phyloP scores from a whole-genome alignment of 176 grass and related monocot genomes.

The Themeda triandra region DNA sequence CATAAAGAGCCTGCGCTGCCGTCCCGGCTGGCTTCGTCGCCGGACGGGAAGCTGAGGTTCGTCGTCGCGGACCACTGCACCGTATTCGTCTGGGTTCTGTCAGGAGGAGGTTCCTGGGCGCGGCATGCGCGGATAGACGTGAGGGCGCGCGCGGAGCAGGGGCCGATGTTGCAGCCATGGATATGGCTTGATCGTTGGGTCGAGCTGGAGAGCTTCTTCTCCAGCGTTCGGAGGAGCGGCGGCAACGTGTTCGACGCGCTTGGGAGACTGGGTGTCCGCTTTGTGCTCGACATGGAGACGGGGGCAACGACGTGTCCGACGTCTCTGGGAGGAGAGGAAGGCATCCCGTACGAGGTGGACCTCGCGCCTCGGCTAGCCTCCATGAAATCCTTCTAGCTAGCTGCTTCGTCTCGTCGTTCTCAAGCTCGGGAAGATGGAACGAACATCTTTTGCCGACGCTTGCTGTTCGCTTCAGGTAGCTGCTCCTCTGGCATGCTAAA shows the following conservation, averaged over 20 bases:
- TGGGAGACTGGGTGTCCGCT: too few relatives aligned
- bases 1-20: not conserved
- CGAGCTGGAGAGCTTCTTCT: not conserved
- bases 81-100: not conserved
- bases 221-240: not conserved
- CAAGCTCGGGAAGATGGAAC: too few relatives aligned
- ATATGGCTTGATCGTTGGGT: not conserved
- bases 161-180: not conserved
- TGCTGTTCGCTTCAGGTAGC: too few relatives aligned
- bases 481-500: too few relatives aligned
- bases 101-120: not conserved
- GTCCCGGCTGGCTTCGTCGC: not conserved
- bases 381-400: not conserved
- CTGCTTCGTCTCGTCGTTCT: not conserved
- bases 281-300: not conserved
- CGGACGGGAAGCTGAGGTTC: not conserved
- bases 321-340: not conserved
- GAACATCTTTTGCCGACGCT: too few relatives aligned
- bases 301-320: too few relatives aligned
- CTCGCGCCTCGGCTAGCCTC: not conserved
- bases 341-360: not conserved
- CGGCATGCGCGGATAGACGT: not conserved
- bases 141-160: too few relatives aligned
- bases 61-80: not conserved
- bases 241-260: not conserved